Percentiles rank a stretch among this genome's conserved stretches.
These are phyloP conservation scores for Trichoderma asperelloides DNA, from an alignment of 495 filamentous ascomycete species.

Conservation along the genomic window DNA sequence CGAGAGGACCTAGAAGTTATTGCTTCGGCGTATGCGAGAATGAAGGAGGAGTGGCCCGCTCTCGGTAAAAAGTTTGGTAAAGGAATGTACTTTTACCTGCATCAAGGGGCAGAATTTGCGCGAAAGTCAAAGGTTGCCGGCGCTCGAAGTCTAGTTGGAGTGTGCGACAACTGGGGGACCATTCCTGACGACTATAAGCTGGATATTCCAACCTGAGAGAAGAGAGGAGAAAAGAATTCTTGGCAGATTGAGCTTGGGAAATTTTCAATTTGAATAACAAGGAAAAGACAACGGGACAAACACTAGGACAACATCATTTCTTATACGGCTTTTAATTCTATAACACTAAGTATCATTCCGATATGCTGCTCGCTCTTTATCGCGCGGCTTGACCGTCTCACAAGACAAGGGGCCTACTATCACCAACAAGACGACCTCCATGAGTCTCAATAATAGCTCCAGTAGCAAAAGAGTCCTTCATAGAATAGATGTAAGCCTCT, in stretches of 20 bases:
- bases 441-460: slow-evolving; percentile 16
- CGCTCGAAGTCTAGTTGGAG: not conserved
- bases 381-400: not conserved
- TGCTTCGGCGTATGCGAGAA: not conserved
- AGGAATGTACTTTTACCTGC: not conserved
- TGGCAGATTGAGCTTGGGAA: not conserved
- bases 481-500: slow-evolving; percentile 55
- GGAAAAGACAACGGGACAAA: not conserved
- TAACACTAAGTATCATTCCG: not conserved
- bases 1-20: not conserved
- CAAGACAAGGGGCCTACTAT: not conserved
- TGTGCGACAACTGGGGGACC: not conserved
- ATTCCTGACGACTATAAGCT: not conserved
- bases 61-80: not conserved
- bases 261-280: not conserved
- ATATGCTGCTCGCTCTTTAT: not conserved
- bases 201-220: not conserved
- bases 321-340: not conserved
- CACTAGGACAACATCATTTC: not conserved
- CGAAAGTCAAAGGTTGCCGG: not conserved
- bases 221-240: not conserved
- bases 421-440: slow-evolving; percentile 6
- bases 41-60: not conserved
- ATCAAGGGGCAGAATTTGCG: slow-evolving; percentile 3
- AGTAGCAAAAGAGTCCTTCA: slow-evolving; percentile 41